These are phyloP conservation scores for Solanum gandarillasii DNA, from an alignment of 257 asterid genomes.

Conservation along the genomic window DNA sequence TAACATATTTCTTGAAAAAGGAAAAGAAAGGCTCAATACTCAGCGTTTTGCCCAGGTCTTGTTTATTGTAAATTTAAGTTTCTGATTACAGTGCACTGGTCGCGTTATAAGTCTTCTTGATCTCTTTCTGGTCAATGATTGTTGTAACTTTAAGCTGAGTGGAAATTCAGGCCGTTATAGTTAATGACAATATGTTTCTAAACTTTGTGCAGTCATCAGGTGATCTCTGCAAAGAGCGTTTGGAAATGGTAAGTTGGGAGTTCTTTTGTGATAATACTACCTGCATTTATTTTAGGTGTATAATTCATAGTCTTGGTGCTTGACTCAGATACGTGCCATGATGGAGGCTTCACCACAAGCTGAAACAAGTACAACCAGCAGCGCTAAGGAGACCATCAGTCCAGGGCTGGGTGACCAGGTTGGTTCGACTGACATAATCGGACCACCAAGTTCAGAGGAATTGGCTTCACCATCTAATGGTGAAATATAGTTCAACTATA, in stretches of 20 bases:
- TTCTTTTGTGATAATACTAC: not conserved
- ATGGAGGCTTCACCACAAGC: slow-evolving; percentile 50
- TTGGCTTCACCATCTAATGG: slow-evolving; percentile 45
- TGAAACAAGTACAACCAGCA: slow-evolving; percentile 25
- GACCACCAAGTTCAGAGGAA: slow-evolving; percentile 67
- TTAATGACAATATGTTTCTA: slow-evolving; percentile 3
- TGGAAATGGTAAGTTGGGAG: slow-evolving; percentile 51
- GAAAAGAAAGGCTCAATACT: not conserved
- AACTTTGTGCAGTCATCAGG: slow-evolving; percentile 53
- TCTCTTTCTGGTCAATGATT: not conserved
- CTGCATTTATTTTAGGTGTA: not conserved
- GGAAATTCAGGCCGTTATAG: not conserved
- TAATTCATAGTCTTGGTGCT: not conserved
- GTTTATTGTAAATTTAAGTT: not conserved
- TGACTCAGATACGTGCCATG: slow-evolving; percentile 40
- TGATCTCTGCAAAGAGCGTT: slow-evolving; percentile 64
- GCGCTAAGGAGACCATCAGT: slow-evolving; percentile 32
- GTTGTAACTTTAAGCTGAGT: not conserved
- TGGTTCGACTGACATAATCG: slow-evolving; percentile 29
- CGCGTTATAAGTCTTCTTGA: not conserved
- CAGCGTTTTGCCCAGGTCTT: not conserved
- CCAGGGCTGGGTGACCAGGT: slow-evolving; percentile 27
- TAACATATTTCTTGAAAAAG: not conserved
- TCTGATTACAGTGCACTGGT: not conserved
- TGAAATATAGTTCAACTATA: slow-evolving; percentile 58